phyloP scores from a whole-genome alignment of 169 alveolate species.

The Prorocentrum cordatum region DNA sequence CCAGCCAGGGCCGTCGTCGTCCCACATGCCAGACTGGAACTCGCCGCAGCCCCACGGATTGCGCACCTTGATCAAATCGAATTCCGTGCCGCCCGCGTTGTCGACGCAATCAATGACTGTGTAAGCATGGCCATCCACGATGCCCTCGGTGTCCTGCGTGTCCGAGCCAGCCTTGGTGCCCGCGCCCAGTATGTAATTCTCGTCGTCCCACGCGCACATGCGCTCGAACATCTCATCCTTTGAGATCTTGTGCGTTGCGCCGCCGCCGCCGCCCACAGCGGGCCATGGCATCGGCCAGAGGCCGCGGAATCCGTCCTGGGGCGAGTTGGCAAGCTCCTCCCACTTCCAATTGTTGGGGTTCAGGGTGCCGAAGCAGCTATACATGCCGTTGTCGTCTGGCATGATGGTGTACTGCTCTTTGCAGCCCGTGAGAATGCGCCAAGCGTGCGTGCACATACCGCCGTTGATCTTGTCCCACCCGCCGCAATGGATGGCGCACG shows the following conservation, averaged over 20 bases:
- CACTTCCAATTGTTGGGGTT: no score
- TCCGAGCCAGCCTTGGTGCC: conserved; percentile 47
- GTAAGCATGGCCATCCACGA: conserved; percentile 55
- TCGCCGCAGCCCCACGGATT: conserved; percentile 65
- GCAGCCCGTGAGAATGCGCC: neutral
- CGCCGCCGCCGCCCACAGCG: no score
- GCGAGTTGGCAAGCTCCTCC: no score
- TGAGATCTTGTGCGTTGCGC: no score
- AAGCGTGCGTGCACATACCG: conserved; percentile 13
- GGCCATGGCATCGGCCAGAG: no score
- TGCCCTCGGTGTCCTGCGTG: conserved; percentile 24
- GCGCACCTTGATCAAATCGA: conserved; percentile 38
- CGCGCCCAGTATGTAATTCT: conserved; percentile 52
- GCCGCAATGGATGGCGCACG: conserved; percentile 32
- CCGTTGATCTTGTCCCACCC: conserved; percentile 60
- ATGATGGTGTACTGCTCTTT: neutral
- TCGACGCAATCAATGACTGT: conserved; percentile 27
- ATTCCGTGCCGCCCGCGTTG: conserved; percentile 30
- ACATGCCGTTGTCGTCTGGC: no score
- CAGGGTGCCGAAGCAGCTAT: no score
- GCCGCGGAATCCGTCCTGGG: no score
- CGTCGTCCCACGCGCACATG: conserved; percentile 65
- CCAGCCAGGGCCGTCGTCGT: conserved; percentile 63
- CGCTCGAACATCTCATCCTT: neutral
- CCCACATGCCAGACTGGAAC: conserved; percentile 23